Conservation (phyloP, 1,139 yeast genomes). For the Suhomyces terraborum region DNA sequence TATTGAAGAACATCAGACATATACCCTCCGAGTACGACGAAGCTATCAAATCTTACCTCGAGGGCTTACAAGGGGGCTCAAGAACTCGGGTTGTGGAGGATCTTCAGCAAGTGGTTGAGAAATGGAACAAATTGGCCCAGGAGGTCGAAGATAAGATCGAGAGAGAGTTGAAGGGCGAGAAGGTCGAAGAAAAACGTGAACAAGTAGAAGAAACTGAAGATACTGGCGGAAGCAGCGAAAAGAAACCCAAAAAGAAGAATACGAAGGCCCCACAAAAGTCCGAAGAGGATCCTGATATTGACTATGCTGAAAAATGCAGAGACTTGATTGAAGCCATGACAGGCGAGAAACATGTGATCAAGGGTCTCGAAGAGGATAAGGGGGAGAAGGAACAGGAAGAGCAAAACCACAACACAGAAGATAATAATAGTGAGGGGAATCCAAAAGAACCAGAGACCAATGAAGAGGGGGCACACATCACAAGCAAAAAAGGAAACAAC, state of each 20-base stretch:
- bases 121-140: constrained; percentile 59
- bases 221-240: constrained; percentile 21
- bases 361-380: constrained; percentile 32
- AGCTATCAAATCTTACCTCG: constrained; percentile 59
- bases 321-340: constrained; percentile 36
- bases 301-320: constrained; percentile 50
- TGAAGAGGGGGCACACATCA: constrained; percentile 11
- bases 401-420: constrained; percentile 14
- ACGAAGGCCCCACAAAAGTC: constrained; percentile 15
- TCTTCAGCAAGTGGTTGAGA: constrained; percentile 46
- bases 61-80: constrained; percentile 75
- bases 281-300: constrained; percentile 26
- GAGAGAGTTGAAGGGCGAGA: constrained; percentile 30
- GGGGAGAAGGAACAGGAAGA: constrained; percentile 14
- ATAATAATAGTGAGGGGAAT: constrained; percentile 8
- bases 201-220: constrained; percentile 19
- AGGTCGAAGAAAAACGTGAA: constrained; percentile 18
- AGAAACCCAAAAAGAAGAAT: constrained; percentile 14
- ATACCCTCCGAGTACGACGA: constrained; percentile 59
- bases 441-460: constrained; percentile 11
- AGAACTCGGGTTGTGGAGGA: constrained; percentile 58
- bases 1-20: constrained; percentile 63
- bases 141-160: constrained; percentile 43
- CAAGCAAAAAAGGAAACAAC: constrained; percentile 13
- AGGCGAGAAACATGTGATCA: constrained; percentile 38